Evolutionary conservation across 768 basidiomycete genomes (phyloP), one percentile per base, ranked within the genome.

Genomic region (Candolleomyces efflorescens): DNA sequence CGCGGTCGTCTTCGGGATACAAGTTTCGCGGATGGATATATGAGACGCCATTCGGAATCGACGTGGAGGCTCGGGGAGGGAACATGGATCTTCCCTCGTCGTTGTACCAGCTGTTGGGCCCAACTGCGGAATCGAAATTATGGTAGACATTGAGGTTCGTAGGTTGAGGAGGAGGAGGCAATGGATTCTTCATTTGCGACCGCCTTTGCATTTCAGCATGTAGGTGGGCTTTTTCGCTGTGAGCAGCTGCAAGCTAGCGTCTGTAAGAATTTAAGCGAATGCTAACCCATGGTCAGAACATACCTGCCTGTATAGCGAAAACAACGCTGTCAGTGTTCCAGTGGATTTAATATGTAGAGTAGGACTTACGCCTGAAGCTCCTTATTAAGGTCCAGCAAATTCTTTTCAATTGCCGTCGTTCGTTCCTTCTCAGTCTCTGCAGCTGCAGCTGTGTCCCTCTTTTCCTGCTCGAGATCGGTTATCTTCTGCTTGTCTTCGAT

Each of bases 121-220:
- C 23, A 49, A 13, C 46, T 27, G 11, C 17, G 36, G 49, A 24
- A 17, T 43, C 70, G 53, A 80, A 76, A 11, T 73, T 52, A 11
- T 79, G 77, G 18, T 81, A 69, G 41, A 73, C 70, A 23, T 80
- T 77, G 10, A 78, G 68, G 9, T 79, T 73, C 6, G 83, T 66
- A 2, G 81, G 83, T 55, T 79, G 76, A 12, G 83, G 83, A n/a
- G 83, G 83, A 43, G 71, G 67, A 22, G 83, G 83, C 18, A 85
- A 75, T 3, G 84, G 84, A 65, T 64, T 54, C 51, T 54, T 49
- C 27, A 51, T 57, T 50, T 53, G 53, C 39, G 47, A 61, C 56
- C 58, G 60, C 15, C 38, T 60, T 37, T 55, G 62, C 39, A 70
- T 62, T 46, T 68, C 66, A 11, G 68, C 59, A 15, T 70, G 71